Evolutionary conservation across 441 rosid genomes (phyloP), one percentile per base, ranked within the genome.

Genomic region (Erodium trifolium): DNA sequence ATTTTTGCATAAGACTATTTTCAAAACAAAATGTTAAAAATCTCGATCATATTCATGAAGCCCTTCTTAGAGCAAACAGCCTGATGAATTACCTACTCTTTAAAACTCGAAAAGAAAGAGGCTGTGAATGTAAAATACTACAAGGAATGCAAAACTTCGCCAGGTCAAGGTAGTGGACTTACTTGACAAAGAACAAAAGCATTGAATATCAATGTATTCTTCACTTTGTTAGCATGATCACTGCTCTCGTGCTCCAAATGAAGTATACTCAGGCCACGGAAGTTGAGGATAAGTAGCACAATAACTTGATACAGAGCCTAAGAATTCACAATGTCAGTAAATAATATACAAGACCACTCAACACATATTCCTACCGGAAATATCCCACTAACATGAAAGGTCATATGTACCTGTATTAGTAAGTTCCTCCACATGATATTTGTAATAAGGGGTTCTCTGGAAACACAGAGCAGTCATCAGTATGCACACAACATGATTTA

Each of bases 391-490:
- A 53, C 63, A 37, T 9, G 35, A 70, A 9, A 65, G 8, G 49
- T 3, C 10, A 3, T n/a, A 55, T 14, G 11, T 74, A 88, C 99
- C 92, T 95, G 99, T 73, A 95, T 72, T 60, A 92, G 74, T 79
- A 95, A 82, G 84, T 95, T 95, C 79, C 98, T 88, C 98, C 99
- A 95, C 96, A 93, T 93, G 79, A 91, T 88, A 75, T 91, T 93
- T 31, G 96, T 89, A 60, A 91, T 84, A 45, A 95, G 90, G 68
- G 99, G 96, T 79, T 92, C 99, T 76, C 98, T 95, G 88, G 8
- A 69, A 71, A 63, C 14, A 67, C n/a, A 69, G 2, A 29, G 10
- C 45, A n/a, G 4, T 64, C 47, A 45, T 51, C 37, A 51, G 65
- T 60, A 13, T 23, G 65, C 19, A 11, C 14, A 11, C 35, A 60